Conservation (phyloP, 164 flowering plant species). For the Malania oleifera region DNA sequence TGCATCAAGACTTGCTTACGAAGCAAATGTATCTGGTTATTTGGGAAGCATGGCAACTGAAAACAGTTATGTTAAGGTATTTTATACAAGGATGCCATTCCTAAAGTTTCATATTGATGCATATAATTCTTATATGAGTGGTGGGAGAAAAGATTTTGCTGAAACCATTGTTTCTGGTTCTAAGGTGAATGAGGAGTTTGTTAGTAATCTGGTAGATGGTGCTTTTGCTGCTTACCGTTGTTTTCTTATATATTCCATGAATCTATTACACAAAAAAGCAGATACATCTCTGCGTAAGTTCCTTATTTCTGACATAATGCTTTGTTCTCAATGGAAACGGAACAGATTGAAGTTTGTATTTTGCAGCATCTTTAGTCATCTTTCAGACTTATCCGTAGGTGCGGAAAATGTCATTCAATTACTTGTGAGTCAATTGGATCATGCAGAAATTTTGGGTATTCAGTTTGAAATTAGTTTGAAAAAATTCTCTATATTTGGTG, state of each 20-base stretch:
- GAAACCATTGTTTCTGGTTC: constrained; percentile 13
- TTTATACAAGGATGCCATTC: constrained; percentile 19
- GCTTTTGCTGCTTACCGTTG: constrained; percentile 37
- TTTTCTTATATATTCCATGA: constrained; percentile 16
- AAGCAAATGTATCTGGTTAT: constrained; percentile 19
- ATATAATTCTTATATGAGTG: constrained; percentile 23
- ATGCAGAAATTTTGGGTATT: constrained; percentile 31
- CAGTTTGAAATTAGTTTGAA: constrained; percentile 38
- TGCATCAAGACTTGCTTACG: constrained; percentile 42
- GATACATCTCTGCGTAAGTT: constrained; percentile 20
- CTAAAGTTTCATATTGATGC: constrained; percentile 31
- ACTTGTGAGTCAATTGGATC: constrained; percentile 28
- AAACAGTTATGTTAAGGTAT: constrained; percentile 4
- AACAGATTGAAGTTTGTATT: constrained; percentile 20
- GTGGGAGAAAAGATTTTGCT: constrained; percentile 9
- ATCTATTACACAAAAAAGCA: constrained; percentile 12
- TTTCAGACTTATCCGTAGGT: constrained; percentile 31
- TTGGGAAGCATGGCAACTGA: constrained; percentile 4
- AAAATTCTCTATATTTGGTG: constrained; percentile 38
- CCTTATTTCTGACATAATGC: constrained; percentile 28
- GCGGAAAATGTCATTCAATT: constrained; percentile 30
- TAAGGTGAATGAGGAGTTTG: constrained; percentile 14
- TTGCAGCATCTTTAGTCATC: constrained; percentile 27
- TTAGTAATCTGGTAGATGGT: constrained; percentile 25
- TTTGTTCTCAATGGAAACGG: constrained; percentile 25